These are phyloP conservation scores for Aspergillus spinulosporus DNA, from an alignment of 2,329 filamentous ascomycete genomes.

Conservation along the genomic window DNA sequence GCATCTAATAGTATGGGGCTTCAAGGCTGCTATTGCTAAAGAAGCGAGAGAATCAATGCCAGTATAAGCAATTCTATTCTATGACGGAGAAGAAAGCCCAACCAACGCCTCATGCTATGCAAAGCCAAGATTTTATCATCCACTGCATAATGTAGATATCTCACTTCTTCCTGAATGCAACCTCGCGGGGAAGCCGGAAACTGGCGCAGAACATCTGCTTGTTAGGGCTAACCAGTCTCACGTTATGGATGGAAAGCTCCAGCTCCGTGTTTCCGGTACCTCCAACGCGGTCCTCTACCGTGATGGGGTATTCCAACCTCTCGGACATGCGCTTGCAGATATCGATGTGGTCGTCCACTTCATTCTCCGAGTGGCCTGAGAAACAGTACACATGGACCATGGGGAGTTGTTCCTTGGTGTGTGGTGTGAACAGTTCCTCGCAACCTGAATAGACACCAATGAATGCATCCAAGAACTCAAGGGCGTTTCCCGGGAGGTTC, in stretches of 20 bases:
- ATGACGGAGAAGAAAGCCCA: background rate
- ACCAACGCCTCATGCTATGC: slow-evolving; percentile 20
- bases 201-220: slow-evolving; percentile 97
- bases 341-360: slow-evolving; percentile 58
- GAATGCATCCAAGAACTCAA: slow-evolving; percentile 77
- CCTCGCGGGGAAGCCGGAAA: slow-evolving; percentile 78
- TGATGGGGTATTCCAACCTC: slow-evolving; percentile 61
- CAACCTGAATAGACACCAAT: slow-evolving; percentile 76
- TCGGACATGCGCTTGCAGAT: slow-evolving; percentile 67
- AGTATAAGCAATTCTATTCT: background rate
- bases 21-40: too few species aligned
- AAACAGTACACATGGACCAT: slow-evolving; percentile 96
- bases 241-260: slow-evolving; percentile 60
- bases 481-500: slow-evolving; percentile 90
- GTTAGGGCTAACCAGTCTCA: slow-evolving; percentile 85
- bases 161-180: slow-evolving; percentile 64
- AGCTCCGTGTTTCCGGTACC: slow-evolving; percentile 59
- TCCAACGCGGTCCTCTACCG: slow-evolving; percentile 51
- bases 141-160: background rate
- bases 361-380: slow-evolving; percentile 75
- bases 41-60: too few species aligned
- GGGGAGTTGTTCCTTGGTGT: slow-evolving; percentile 65
- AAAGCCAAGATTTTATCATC: slow-evolving; percentile 8
- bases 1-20: too few species aligned
- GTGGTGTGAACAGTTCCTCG: slow-evolving; percentile 64